phyloP scores from a whole-genome alignment of 805 yeast species.

The Ogataea pignaliae region DNA sequence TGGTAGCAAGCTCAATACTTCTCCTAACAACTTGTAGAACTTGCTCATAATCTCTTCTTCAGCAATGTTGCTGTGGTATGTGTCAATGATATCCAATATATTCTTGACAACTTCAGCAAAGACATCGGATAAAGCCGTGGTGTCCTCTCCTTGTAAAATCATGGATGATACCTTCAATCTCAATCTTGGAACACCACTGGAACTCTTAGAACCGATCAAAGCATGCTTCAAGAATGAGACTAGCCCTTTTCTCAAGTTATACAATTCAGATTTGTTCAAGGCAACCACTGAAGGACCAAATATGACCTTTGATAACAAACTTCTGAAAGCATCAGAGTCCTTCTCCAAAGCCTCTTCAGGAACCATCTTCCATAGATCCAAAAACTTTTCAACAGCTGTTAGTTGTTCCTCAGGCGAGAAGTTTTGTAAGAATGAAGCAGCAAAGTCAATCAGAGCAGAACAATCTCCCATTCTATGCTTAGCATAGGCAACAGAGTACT shows the following conservation, averaged over 20 bases:
- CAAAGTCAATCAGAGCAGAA: constrained; percentile 64
- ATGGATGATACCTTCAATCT: constrained; percentile 34
- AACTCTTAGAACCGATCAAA: constrained; percentile 35
- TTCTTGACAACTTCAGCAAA: constrained; percentile 30
- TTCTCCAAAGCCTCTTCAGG: constrained; percentile 41
- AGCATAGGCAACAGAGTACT: constrained; percentile 51
- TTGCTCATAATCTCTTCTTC: constrained; percentile 35
- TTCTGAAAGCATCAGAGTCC: constrained; percentile 30
- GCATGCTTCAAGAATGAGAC: constrained; percentile 55
- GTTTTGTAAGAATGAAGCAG: constrained; percentile 60
- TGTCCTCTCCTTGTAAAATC: constrained; percentile 24
- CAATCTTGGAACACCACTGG: constrained; percentile 41
- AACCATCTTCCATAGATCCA: constrained; percentile 46
- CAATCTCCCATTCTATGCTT: constrained; percentile 65
- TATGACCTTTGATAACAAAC: constrained; percentile 48
- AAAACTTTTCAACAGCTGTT: constrained; percentile 44
- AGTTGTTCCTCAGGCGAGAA: constrained; percentile 69
- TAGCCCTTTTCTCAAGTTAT: constrained; percentile 44
- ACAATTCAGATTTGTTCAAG: constrained; percentile 43
- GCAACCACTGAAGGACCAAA: constrained; percentile 59
- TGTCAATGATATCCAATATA: constrained; percentile 37
- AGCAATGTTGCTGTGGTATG: constrained; percentile 21
- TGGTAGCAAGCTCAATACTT: constrained; percentile 68
- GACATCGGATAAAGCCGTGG: constrained; percentile 15
- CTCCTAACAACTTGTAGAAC: constrained; percentile 54